Conservation (phyloP, 2,329 filamentous ascomycete genomes). For the Stemphylium vesicarium region DNA sequence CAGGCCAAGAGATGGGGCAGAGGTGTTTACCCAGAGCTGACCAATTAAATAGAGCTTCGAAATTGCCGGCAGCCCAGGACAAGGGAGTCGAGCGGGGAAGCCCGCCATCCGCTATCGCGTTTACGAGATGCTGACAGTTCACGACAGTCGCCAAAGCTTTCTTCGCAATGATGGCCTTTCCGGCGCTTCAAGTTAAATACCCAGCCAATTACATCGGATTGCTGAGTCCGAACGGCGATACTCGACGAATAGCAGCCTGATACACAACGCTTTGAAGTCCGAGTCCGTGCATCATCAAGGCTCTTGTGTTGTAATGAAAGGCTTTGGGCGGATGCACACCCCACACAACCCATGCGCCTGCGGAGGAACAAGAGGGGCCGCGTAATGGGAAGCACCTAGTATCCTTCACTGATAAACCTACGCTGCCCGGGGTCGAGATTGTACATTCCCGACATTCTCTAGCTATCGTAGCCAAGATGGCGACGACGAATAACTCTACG, state of each 20-base stretch:
- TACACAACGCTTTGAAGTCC: background rate
- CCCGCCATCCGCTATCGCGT: background rate
- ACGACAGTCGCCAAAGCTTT: background rate
- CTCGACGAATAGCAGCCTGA: background rate
- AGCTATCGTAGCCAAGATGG: conserved; percentile 1
- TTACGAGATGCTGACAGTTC: background rate
- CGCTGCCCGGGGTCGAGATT: too few relatives aligned
- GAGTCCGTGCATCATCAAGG: background rate
- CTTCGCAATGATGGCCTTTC: background rate
- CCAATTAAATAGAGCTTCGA: background rate
- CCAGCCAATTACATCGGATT: background rate
- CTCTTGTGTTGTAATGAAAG: background rate
- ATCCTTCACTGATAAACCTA: background rate
- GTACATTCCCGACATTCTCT: background rate
- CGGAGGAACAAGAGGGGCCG: background rate
- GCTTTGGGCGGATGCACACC: background rate
- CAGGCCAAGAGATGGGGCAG: background rate
- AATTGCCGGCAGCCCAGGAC: background rate
- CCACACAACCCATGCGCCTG: background rate
- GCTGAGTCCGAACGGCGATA: background rate
- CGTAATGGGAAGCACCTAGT: background rate
- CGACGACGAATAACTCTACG: background rate
- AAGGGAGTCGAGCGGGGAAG: conserved; percentile 1
- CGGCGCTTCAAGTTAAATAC: background rate
- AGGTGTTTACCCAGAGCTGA: background rate